These are phyloP conservation scores for Rhodotorula paludigena DNA, from an alignment of 768 basidiomycete genomes.

Conservation along the genomic window DNA sequence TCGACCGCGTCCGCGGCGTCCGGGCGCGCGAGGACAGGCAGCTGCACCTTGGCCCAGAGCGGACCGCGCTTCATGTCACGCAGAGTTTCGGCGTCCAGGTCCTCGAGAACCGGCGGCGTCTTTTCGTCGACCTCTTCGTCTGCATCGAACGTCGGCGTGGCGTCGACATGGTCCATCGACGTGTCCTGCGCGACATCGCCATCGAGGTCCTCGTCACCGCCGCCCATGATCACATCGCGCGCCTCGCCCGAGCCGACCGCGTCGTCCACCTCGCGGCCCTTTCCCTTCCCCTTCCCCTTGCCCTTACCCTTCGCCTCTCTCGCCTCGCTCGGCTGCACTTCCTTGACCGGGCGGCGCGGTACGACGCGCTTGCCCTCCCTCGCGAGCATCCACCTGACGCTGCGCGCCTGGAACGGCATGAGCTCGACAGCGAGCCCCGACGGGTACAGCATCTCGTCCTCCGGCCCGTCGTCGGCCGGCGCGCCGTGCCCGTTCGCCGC, in stretches of 20 bases:
- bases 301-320: not conserved
- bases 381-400: conserved; percentile 45
- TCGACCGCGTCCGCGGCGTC: not conserved
- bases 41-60: conserved; percentile 19
- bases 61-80: conserved; percentile 10
- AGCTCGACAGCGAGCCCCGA: conserved; percentile 44
- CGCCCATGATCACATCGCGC: no score
- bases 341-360: not conserved
- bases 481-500: not conserved
- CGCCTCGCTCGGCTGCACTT: not conserved
- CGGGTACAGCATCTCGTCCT: conserved; percentile 42
- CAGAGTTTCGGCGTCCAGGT: not conserved
- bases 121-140: not conserved
- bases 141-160: not conserved
- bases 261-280: not conserved
- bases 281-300: not conserved
- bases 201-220: not conserved
- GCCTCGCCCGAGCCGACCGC: not conserved
- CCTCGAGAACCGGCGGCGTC: not conserved
- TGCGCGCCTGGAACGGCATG: conserved; percentile 49
- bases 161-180: not conserved
- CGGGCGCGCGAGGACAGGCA: not conserved
- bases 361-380: conserved; percentile 39
- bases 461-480: not conserved
- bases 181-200: not conserved